A percentile compares a stretch with the other conserved stretches of the same genome.
phyloP scores from a whole-genome alignment of 331 rosid genomes.

The Rhamnella rubrinervis region DNA sequence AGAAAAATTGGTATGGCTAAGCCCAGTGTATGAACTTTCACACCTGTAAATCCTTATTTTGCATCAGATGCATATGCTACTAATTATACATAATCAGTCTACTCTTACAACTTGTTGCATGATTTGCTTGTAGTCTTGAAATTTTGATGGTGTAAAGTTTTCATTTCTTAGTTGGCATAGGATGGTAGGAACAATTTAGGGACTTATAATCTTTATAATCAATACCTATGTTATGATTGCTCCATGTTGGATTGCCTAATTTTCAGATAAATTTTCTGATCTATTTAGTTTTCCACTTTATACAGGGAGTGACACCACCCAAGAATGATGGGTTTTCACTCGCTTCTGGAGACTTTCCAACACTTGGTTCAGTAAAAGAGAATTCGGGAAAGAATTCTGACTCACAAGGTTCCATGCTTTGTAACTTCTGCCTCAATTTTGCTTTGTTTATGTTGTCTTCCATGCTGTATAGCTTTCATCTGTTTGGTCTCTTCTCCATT shows the following conservation, averaged over 20 bases:
- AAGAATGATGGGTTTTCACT: constrained; percentile 75
- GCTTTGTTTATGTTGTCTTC: neutral
- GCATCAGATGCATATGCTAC: neutral
- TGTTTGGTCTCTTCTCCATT: neutral
- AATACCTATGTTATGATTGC: constrained; percentile 9
- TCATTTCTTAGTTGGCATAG: neutral
- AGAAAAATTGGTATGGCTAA: constrained; percentile 68
- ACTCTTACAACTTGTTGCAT: neutral
- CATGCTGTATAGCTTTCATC: neutral
- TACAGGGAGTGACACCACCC: constrained; percentile 54
- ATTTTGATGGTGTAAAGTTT: neutral
- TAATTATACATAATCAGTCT: neutral
- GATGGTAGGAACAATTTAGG: neutral
- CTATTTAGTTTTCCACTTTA: neutral
- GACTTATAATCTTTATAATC: neutral
- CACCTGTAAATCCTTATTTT: neutral
- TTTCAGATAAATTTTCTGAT: constrained; percentile 6
- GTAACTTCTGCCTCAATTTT: neutral
- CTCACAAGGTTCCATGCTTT: constrained; percentile 47
- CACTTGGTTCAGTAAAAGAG: constrained; percentile 91
- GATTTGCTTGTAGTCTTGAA: neutral
- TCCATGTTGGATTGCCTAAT: neutral
- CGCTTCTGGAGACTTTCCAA: constrained; percentile 87
- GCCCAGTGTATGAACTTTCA: constrained; percentile 17
- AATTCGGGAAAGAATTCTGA: constrained; percentile 54